phyloP scores from a whole-genome alignment of 2,329 filamentous ascomycete species.

The Grosmannia huntii region DNA sequence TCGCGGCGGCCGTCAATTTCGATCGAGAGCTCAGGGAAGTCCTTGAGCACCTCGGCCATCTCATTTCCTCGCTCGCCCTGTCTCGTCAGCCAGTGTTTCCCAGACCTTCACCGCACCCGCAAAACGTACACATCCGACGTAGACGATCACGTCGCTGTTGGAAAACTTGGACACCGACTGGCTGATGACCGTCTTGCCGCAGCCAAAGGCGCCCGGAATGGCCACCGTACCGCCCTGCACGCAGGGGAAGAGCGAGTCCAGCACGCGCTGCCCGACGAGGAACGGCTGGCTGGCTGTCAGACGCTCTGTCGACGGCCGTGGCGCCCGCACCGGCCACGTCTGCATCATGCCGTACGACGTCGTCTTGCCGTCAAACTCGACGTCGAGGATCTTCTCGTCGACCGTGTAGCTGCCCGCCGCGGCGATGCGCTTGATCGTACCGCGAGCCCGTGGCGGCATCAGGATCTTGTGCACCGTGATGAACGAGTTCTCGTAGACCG shows the following conservation, averaged over 20 bases:
- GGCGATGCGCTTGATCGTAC: slow-evolving; percentile 84
- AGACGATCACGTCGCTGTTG: slow-evolving; percentile 97
- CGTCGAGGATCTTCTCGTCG: slow-evolving; percentile 82
- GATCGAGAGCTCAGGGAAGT: slow-evolving; percentile 96
- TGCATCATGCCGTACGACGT: slow-evolving; percentile 97
- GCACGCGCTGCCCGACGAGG: slow-evolving; percentile 89
- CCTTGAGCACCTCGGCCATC: slow-evolving; percentile 99
- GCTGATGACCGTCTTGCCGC: slow-evolving; percentile 97
- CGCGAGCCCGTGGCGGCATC: slow-evolving; percentile 76
- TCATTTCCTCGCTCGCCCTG: slow-evolving; percentile 81
- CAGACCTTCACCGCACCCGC: slow-evolving; percentile 3
- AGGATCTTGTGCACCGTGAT: slow-evolving; percentile 88
- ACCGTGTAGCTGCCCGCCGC: slow-evolving; percentile 89
- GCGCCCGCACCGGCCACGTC: slow-evolving; percentile 93
- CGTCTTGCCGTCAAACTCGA: slow-evolving; percentile 96
- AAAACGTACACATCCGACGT: slow-evolving; percentile 54
- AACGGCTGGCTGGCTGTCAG: slow-evolving; percentile 81
- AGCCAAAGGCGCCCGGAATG: slow-evolving; percentile 96
- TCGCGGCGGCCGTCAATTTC: slow-evolving; percentile 89
- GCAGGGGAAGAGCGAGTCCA: slow-evolving; percentile 91
- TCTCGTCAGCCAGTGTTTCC: neutral
- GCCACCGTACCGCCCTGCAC: slow-evolving; percentile 96
- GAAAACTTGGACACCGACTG: slow-evolving; percentile 99
- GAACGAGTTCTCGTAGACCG: slow-evolving; percentile 91
- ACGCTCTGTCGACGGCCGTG: slow-evolving; percentile 85